Evolutionary conservation across 345 rosid species (phyloP).

Genomic region (Barbarea vulgaris): DNA sequence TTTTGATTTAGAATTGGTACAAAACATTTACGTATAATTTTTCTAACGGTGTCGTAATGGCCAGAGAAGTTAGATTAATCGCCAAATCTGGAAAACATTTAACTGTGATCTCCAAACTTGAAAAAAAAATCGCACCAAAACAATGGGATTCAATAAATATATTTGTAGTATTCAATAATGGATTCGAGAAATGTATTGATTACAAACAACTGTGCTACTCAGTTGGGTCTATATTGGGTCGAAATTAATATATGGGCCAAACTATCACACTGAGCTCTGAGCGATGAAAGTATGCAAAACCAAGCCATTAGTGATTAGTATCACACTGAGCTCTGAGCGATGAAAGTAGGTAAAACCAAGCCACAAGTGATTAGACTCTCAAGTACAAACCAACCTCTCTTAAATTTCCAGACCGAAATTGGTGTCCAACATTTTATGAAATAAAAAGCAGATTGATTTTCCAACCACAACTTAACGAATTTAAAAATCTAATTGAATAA

Average conservation of each 20-base stretch:
- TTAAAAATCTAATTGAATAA: background rate
- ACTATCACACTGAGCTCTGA: background rate
- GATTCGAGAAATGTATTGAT: background rate
- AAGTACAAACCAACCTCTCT: constrained; percentile 13
- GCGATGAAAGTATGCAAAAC: background rate
- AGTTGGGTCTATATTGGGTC: constrained; percentile 5
- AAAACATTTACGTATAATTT: background rate
- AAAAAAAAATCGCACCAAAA: background rate
- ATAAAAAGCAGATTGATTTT: background rate
- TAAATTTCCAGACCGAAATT: background rate
- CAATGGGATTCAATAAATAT: background rate
- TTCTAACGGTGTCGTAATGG: background rate
- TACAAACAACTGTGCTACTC: background rate
- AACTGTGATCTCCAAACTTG: background rate
- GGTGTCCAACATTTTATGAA: background rate
- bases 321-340: background rate
- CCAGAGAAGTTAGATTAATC: background rate
- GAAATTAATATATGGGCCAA: constrained; percentile 18
- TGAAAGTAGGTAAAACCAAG: background rate
- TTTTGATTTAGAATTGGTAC: background rate
- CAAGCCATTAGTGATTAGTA: constrained; percentile 2
- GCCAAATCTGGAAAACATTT: background rate
- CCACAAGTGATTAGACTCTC: background rate
- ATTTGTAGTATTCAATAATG: background rate
- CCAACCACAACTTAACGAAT: background rate